Conservation (phyloP, 2,329 filamentous ascomycete species). For the Colletotrichum tropicicola region DNA sequence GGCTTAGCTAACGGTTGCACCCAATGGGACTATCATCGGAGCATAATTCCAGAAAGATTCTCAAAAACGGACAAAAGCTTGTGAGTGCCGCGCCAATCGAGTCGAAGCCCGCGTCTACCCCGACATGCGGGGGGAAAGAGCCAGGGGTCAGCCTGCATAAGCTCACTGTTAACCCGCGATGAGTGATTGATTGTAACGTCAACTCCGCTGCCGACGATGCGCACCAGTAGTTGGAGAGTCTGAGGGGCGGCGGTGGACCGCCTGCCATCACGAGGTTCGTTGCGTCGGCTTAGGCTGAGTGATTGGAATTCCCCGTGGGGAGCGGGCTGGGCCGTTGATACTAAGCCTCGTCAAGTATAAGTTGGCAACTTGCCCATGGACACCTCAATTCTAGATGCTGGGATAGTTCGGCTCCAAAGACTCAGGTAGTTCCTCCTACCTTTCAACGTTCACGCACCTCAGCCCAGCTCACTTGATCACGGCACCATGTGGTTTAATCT, state of each 20-base stretch:
- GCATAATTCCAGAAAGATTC: not conserved
- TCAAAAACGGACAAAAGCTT: not conserved
- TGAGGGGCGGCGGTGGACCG: not conserved
- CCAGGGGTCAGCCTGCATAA: not conserved
- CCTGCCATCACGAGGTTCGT: not conserved
- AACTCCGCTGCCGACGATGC: constrained; percentile 11
- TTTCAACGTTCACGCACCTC: too few relatives aligned
- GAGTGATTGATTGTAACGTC: constrained; percentile 16
- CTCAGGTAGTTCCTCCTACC: too few relatives aligned
- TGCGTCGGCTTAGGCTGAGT: not conserved
- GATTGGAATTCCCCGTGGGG: not conserved
- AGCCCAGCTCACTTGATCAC: not conserved
- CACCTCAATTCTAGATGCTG: too few relatives aligned
- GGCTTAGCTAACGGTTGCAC: not conserved
- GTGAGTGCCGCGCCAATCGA: constrained; percentile 14
- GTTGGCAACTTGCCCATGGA: not conserved
- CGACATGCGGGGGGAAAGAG: not conserved
- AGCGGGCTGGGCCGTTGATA: not conserved
- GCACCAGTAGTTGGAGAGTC: constrained; percentile 13
- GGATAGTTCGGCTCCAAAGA: too few relatives aligned
- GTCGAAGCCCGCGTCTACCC: not conserved
- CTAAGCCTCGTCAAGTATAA: not conserved
- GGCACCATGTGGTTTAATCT: not conserved
- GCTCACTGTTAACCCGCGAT: not conserved
- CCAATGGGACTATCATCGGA: not conserved